phyloP scores from a whole-genome alignment of 1,139 yeast genomes.

The Nakaseomyces uthaithaninus region DNA sequence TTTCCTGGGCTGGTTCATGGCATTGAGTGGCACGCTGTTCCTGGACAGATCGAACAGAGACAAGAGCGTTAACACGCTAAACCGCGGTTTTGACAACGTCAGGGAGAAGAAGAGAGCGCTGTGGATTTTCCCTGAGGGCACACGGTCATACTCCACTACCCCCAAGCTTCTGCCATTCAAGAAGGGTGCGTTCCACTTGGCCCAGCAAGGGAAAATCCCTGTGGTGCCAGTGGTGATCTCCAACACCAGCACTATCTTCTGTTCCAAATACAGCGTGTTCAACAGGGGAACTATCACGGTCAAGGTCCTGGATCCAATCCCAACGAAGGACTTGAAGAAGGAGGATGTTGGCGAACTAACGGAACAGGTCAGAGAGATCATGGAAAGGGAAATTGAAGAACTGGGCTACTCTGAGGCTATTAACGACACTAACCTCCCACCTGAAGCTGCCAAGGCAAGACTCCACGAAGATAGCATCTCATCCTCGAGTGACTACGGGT shows the following conservation, averaged over 20 bases:
- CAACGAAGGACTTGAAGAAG: constrained; percentile 49
- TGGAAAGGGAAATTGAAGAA: constrained; percentile 35
- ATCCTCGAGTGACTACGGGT: not conserved
- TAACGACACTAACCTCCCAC: constrained; percentile 27
- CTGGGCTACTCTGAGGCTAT: constrained; percentile 39
- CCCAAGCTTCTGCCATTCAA: constrained; percentile 79
- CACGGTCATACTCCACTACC: constrained; percentile 66
- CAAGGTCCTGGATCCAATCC: constrained; percentile 60
- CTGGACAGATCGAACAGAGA: constrained; percentile 75
- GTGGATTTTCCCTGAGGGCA: constrained; percentile 92
- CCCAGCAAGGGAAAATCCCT: constrained; percentile 86
- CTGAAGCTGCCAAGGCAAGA: constrained; percentile 17
- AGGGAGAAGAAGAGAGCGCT: constrained; percentile 58
- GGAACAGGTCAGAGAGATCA: constrained; percentile 34
- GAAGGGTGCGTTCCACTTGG: constrained; percentile 96
- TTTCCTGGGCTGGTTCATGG: constrained; percentile 96
- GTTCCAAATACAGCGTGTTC: constrained; percentile 48
- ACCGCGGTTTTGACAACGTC: constrained; percentile 55
- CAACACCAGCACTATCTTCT: constrained; percentile 70
- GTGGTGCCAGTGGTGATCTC: constrained; percentile 80
- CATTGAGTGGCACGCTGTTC: constrained; percentile 82
- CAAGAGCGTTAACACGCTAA: constrained; percentile 67
- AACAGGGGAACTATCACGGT: constrained; percentile 58
- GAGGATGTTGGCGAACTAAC: constrained; percentile 53
- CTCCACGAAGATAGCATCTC: constrained; percentile 9